Base-by-base conservation (phyloP, 1,139 yeast genomes). In the Hanseniaspora gamundiae region DNA sequence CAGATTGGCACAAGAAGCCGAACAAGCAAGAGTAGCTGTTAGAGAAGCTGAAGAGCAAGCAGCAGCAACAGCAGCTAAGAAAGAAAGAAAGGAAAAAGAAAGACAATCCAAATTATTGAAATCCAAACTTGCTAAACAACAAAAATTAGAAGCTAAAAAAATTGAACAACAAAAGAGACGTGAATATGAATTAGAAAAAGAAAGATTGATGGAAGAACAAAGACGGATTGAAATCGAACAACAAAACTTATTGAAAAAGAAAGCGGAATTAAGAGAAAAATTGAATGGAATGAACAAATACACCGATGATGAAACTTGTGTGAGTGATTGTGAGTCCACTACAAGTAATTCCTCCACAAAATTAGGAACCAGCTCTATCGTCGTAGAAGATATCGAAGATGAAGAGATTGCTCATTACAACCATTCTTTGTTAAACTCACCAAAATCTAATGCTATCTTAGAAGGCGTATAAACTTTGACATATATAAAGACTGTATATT, bases 361-460 rank as follows among this genome's bases (percentile, higher is more conserved):
- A 35, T 31, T 35, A 16, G 41, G 42, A 31, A 35, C 35, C 13
- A 41, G 40, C 20, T 44, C 46, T 8, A 33, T 41, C 4, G 28
- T 30, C 10, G 44, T 44, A 5, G 46, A 44, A 26, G 46, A 44
- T 26, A 35, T 44, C 11, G 46, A 44, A 28, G 46, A 44, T 35
- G 44, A 41, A 35, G 39, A 43, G 3, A 41, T 41, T 13, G 39
- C 39, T 13, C 42, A 41, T 10, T 44, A 44, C 19, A 44, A 35
- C 33, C 33, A 22, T 16, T 41, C 44, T n/a, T 35, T 44, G 29
- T 29, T 41, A 26, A 41, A 44, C 14, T 39, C 35, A 4, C 42
- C 44, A 7, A 41, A 29, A 2, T 38, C 44, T 8, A 44, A 44
- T 39, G 46, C 46, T 2, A 43, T 44, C 10, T 39, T 44, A 24